Evolutionary conservation across 768 basidiomycete species (phyloP).

Genomic region (Jaapia argillacea): DNA sequence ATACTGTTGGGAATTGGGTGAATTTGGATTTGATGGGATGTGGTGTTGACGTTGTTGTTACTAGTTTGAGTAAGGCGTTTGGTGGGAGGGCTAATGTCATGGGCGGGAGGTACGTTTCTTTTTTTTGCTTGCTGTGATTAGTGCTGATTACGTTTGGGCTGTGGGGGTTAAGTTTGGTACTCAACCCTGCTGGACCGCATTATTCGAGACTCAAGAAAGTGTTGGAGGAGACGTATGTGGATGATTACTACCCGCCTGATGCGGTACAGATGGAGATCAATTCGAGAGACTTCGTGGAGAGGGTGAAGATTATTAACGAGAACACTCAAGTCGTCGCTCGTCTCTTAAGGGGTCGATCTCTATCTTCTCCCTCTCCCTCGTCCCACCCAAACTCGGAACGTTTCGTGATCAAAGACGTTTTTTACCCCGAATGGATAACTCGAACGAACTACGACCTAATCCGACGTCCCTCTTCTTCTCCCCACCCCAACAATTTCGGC

Average conservation of each 20-base stretch:
- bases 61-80: conserved; percentile 44
- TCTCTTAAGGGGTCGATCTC: conserved; percentile 24
- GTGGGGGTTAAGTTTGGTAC: too few relatives aligned
- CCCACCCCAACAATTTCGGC: conserved; percentile 26
- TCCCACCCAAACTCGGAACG: conserved; percentile 10
- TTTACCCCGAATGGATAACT: conserved; percentile 35
- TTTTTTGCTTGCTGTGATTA: too few relatives aligned
- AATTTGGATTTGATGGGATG: conserved; percentile 37
- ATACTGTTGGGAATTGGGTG: conserved; percentile 42
- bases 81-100: conserved; percentile 44
- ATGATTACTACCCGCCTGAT: conserved; percentile 37
- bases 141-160: too few relatives aligned
- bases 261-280: conserved; percentile 45
- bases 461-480: conserved; percentile 11
- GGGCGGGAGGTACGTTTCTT: conserved; percentile 38
- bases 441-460: conserved; percentile 26
- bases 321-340: conserved; percentile 37
- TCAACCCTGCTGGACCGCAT: conserved; percentile 31
- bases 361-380: conserved; percentile 4
- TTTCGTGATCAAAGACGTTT: conserved; percentile 35
- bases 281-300: conserved; percentile 35
- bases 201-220: conserved; percentile 26
- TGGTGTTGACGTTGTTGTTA: conserved; percentile 39
- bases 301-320: conserved; percentile 31
- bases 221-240: conserved; percentile 28